A percentile compares a stretch with the other conserved stretches of the same genome.
phyloP scores from a whole-genome alignment of 108 stramenopile species.

The Aureococcus anophagefferens region DNA sequence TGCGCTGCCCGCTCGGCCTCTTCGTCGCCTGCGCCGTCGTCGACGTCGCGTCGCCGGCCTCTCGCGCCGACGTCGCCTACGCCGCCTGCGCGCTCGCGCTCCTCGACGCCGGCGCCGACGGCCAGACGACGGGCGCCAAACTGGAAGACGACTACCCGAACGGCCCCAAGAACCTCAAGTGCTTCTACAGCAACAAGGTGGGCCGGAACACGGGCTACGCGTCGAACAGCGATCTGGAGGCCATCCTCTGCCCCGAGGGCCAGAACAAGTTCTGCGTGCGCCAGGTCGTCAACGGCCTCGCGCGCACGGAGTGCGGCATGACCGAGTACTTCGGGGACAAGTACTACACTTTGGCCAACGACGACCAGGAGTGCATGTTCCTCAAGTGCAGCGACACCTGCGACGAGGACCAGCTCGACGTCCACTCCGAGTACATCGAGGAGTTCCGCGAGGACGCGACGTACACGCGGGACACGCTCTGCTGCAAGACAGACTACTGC shows the following conservation, averaged over 20 bases:
- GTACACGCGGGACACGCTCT: background rate
- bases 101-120: too few relatives aligned
- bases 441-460: background rate
- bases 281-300: background rate
- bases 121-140: too few relatives aligned
- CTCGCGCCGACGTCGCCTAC: too few relatives aligned
- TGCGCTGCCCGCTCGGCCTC: too few relatives aligned
- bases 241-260: background rate
- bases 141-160: too few relatives aligned
- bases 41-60: too few relatives aligned
- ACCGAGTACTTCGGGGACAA: background rate
- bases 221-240: background rate
- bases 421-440: background rate
- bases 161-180: too few relatives aligned
- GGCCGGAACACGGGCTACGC: background rate
- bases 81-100: too few relatives aligned
- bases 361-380: background rate
- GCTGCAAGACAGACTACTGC: background rate
- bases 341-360: background rate
- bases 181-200: background rate
- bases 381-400: background rate
- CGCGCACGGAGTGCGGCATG: background rate
- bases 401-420: background rate
- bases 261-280: background rate
- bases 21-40: too few relatives aligned